Base-by-base conservation (phyloP, 805 yeast genomes). In the Monosporozyma yasuniensis region DNA sequence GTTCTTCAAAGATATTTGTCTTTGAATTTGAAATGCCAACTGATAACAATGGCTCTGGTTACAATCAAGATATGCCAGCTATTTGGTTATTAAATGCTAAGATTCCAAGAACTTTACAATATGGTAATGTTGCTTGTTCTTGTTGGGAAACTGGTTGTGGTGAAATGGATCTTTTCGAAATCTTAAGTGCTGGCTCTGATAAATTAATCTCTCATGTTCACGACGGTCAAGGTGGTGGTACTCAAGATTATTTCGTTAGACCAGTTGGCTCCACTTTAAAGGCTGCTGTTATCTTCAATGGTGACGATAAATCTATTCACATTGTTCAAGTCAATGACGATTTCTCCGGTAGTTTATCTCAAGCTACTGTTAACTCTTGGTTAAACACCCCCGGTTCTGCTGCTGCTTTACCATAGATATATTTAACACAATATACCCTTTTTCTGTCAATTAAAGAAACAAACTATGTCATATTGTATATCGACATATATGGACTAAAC, bases 61-160 rank as follows among this genome's bases (percentile, higher is more conserved):
- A 63, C 50, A 89, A 90, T 76, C 76, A 77, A 63, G 97, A 93
- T 70, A 91, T 93, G 98, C 99, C 99, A 58, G 98, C 99, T 54
- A 78, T 90, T 61, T 90, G 98, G 98, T 74, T 90, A 69, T 80
- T 90, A 68, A 90, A 90, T 69, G 96, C 96, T 54, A 86, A 87
- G 76, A 83, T 90, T 65, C 96, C 99, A 72, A 87, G 99, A 78
- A 90, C 97, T 58, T 72, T 83, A 63, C 98, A 93, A 74, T 93
- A 93, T 72, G 97, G 97, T 68, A 73, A 74, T 53, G 67, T 82
- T 23, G 66, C 78, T 19, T 93, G 98, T 76, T 88, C 97, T 35
- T 93, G 99, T 79, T 93, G 99, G 99, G 61, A 78, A 48, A 77
- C 95, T 49, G 98, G 98, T 54, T 93, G 99, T 74, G 99, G 99